Conservation (phyloP, 2,329 filamentous ascomycete species). For the Daldinia sp. region DNA sequence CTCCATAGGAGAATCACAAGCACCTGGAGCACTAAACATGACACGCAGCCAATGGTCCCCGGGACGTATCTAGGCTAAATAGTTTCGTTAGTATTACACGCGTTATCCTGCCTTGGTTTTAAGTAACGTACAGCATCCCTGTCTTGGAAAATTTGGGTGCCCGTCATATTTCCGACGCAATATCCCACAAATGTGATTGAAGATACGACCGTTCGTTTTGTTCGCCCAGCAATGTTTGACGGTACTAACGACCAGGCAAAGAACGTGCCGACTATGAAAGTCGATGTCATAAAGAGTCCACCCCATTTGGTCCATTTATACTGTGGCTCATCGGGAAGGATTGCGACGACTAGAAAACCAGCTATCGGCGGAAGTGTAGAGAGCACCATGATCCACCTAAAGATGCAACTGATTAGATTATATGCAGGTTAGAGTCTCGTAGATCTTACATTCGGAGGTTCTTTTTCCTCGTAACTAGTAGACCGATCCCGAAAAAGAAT, state of each 20-base stretch:
- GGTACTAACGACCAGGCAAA: conserved; percentile 51
- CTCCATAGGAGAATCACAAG: conserved; percentile 52
- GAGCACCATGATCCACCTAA: conserved; percentile 49
- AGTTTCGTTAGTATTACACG: conserved; percentile 3
- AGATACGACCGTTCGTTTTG: conserved; percentile 55
- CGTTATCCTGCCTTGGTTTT: background rate
- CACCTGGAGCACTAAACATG: conserved; percentile 50
- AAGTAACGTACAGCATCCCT: conserved; percentile 50
- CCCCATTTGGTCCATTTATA: conserved; percentile 51
- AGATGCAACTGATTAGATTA: background rate
- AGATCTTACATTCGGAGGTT: conserved; percentile 45
- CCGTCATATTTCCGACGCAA: conserved; percentile 57
- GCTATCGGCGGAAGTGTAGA: conserved; percentile 46
- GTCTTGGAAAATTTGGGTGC: conserved; percentile 55
- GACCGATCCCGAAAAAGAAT: conserved; percentile 47
- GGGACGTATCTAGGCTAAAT: conserved; percentile 52
- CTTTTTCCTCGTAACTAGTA: conserved; percentile 45
- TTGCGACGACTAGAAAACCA: conserved; percentile 49
- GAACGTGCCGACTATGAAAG: conserved; percentile 47
- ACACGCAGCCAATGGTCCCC: conserved; percentile 50
- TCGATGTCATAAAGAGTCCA: conserved; percentile 46
- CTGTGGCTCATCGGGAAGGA: conserved; percentile 46
- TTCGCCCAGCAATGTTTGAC: conserved; percentile 56
- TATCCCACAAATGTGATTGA: conserved; percentile 56
- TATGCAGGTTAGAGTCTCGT: background rate